Evolutionary conservation across 1,284 basidiomycete genomes (phyloP).

Genomic region (Apiotrichum montevideense): DNA sequence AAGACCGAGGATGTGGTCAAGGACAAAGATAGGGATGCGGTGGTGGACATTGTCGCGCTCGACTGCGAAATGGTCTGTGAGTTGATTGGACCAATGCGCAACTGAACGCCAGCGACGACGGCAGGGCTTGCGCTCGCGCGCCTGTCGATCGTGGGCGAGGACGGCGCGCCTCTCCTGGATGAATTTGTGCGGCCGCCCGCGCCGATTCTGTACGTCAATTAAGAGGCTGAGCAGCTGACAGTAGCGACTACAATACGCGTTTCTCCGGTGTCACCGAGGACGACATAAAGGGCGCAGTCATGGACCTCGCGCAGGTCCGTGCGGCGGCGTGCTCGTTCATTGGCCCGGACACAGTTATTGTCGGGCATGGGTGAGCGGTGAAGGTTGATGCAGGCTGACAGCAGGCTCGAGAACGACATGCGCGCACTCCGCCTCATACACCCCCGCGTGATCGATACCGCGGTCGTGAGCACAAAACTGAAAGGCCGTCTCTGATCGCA

Average conservation of each 20-base stretch:
- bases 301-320: conserved; percentile 63
- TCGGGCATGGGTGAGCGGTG: conserved; percentile 55
- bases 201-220: conserved; percentile 61
- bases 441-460: conserved; percentile 72
- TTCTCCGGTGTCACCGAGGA: conserved; percentile 77
- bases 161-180: conserved; percentile 69
- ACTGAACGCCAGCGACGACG: conserved; percentile 56
- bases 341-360: conserved; percentile 68
- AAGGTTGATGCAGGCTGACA: background rate
- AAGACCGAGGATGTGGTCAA: conserved; percentile 43
- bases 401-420: conserved; percentile 75
- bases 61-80: conserved; percentile 83
- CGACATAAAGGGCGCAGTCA: conserved; percentile 55
- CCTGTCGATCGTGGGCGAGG: conserved; percentile 73
- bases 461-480: conserved; percentile 45
- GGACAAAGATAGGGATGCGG: background rate
- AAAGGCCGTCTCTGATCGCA: conserved; percentile 7
- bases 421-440: conserved; percentile 80
- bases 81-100: conserved; percentile 4
- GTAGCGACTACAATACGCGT: conserved; percentile 74
- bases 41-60: conserved; percentile 63
- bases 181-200: conserved; percentile 72
- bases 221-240: background rate
- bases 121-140: conserved; percentile 80
- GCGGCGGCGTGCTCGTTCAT: conserved; percentile 63